phyloP scores from a whole-genome alignment of 139 green algal species.

The Mesostigma viride region DNA sequence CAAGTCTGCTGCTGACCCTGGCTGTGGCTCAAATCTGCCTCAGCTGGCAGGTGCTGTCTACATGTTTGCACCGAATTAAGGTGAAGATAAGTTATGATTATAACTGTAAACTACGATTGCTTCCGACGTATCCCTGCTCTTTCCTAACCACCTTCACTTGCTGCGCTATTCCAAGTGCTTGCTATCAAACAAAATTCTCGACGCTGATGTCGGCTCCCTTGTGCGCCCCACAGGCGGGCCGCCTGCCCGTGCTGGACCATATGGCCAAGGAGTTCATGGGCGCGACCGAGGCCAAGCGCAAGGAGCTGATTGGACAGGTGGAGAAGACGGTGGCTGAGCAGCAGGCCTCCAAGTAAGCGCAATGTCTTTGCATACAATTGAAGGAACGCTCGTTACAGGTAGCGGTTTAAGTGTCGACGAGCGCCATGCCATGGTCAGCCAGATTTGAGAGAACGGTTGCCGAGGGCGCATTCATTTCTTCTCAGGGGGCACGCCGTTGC shows the following conservation, averaged over 20 bases:
- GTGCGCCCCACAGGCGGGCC: slow-evolving; percentile 9
- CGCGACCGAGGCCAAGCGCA: not conserved
- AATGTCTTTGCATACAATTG: no score
- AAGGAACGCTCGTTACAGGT: no score
- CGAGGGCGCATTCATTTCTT: no score
- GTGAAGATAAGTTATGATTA: not conserved
- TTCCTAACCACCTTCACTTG: not conserved
- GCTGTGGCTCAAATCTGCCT: no score
- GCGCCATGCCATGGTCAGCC: no score
- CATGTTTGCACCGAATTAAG: not conserved
- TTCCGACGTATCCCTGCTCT: not conserved
- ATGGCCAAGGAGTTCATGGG: slow-evolving; percentile 9
- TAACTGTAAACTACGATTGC: not conserved
- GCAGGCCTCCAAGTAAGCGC: no score
- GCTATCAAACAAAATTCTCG: not conserved
- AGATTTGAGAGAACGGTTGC: no score
- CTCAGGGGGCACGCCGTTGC: not conserved
- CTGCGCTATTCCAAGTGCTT: not conserved
- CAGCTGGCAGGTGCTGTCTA: no score
- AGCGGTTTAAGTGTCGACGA: no score
- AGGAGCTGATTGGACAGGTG: not conserved
- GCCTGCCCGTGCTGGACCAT: slow-evolving; percentile 17
- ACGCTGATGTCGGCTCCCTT: not conserved
- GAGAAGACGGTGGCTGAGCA: slow-evolving; percentile 8
- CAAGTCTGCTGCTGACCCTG: no score